Base-by-base conservation (phyloP, 805 yeast genomes). In the Wickerhamomyces rabaulensis region DNA sequence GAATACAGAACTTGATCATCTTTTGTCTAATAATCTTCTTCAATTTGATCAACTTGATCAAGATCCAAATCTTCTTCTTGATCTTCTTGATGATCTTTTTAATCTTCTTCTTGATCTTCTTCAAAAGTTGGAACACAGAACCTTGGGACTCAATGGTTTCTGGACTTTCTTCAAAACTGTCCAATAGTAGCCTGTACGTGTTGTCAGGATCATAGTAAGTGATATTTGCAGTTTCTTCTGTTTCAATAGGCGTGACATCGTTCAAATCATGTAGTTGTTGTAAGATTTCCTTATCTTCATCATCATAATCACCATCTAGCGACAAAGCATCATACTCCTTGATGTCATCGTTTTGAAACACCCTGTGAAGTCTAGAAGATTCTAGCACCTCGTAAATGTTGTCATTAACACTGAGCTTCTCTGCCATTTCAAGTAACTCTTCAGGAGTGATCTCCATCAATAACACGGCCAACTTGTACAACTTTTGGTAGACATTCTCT, bases 31-130 rank as follows among this genome's bases (percentile, higher is more conserved):
- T 23, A 13, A 47, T 29, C 23, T 52, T 55, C 35, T 54, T 55
- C 48, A 55, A 48, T 40, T 55, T 53, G 22, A 55, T 49, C 9
- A 58, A 29, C 37, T 56, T 55, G 39, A 57, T 41, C 3, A 58
- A 40, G 9, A 42, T 29, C 13, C 41, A 38, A 15, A 49, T n/a
- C 33, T 53, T 52, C 46, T 41, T 46, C 41, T 56, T 49, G 42
- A 52, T 47, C 26, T 48, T 56, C 22, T 43, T 53, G n/a, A 55
- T 19, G 7, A 52, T 47, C 36, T 48, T 49, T 39, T 45, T 51
- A n/a, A 45, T 36, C 15, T 40, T 43, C 5, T 47, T 44, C 20
- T 41, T 27, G 8, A 22, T 23, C 10, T 27, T 27, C 31, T 27
- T 27, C n/a, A 27, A 27, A 27, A 27, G 31, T 10, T 27, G 26